Base-by-base conservation (phyloP, 345 rosid species). In the Populus pruinosa region DNA sequence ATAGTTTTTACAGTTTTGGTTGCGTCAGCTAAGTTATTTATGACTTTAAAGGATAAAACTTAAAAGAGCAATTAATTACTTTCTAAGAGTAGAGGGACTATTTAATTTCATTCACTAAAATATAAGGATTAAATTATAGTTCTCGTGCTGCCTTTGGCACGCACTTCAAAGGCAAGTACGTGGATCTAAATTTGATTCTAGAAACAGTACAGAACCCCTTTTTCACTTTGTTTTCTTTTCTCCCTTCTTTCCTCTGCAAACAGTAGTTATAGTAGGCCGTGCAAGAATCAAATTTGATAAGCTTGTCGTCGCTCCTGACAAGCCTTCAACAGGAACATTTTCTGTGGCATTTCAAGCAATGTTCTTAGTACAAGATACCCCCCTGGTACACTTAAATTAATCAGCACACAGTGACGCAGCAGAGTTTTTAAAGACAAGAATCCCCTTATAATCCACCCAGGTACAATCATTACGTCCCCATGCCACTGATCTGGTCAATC, bases 251-350 rank as follows among this genome's bases (percentile, higher is more conserved):
- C 9, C 27, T 14, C 14, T 18, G 74, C 41, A n/a, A 55, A 35
- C 71, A 61, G 74, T 61, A 66, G 82, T 67, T 67, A n/a, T 79
- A 56, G 73, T 8, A 47, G 67, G 69, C 74, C 73, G 76, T 73
- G 81, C 70, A 73, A 72, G 78, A 83, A 73, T 76, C 76, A 25
- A n/a, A 23, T 56, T 70, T 11, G 63, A 61, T 66, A 59, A 73
- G 71, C 69, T 70, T 6, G 59, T 53, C 59, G 6, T 20, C 23
- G 2, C n/a, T 43, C 72, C 71, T 55, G 69, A 63, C 75, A 67
- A 77, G 31, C 76, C 76, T 38, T 71, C 62, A 73, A 44, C 81
- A 35, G 31, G 35, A 36, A 72, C 25, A 2, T 72, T 16, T 50
- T 73, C 59, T 33, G 16, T 75, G 63, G n/a, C 1, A n/a, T n/a